These are phyloP conservation scores for Macadamia tetraphylla DNA, from an alignment of 164 flowering plant species.

Conservation along the genomic window DNA sequence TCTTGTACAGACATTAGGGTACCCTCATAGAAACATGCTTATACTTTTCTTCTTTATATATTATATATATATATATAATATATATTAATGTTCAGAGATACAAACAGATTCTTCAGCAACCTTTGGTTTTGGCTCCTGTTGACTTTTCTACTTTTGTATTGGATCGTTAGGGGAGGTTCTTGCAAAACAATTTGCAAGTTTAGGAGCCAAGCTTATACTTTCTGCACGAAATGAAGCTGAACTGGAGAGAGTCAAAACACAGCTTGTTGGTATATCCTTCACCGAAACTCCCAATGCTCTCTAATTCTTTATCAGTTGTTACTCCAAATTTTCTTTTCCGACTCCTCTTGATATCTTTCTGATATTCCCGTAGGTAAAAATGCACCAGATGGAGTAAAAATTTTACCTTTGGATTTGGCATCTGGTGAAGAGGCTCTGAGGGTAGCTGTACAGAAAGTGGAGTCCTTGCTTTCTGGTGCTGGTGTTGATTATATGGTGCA, in stretches of 20 bases:
- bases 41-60: no score
- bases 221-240: constrained; percentile 87
- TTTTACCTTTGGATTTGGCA: constrained; percentile 80
- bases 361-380: constrained; percentile 53
- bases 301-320: neutral
- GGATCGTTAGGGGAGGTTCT: constrained; percentile 64
- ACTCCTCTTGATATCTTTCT: neutral
- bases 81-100: no score
- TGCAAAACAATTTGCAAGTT: constrained; percentile 71
- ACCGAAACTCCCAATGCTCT: neutral
- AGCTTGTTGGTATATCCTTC: constrained; percentile 52
- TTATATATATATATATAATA: no score
- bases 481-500: constrained; percentile 95
- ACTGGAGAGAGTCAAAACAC: constrained; percentile 63
- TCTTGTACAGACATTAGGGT: no score
- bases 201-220: constrained; percentile 86
- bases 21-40: no score
- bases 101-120: neutral
- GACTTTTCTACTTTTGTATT: constrained; percentile 1
- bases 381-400: constrained; percentile 68
- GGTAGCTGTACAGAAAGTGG: constrained; percentile 74
- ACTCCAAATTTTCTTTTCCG: neutral
- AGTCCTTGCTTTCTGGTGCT: constrained; percentile 53
- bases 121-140: neutral
- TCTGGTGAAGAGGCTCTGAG: constrained; percentile 67